These are phyloP conservation scores for Lactarius indigo DNA, from an alignment of 768 basidiomycete genomes.

Conservation along the genomic window DNA sequence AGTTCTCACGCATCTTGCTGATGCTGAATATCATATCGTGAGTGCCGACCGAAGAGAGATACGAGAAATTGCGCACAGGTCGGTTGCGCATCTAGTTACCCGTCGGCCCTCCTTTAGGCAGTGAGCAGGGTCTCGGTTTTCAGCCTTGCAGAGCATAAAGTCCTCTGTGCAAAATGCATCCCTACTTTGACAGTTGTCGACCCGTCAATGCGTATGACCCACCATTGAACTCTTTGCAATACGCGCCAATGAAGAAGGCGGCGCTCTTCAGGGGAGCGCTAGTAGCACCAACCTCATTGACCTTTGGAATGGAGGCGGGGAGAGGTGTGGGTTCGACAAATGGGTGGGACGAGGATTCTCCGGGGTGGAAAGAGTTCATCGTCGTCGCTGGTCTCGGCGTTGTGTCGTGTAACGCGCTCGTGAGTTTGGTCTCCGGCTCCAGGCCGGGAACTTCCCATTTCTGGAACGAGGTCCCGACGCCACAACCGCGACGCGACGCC, in stretches of 20 bases:
- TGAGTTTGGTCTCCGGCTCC: neutral
- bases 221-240: constrained; percentile 98
- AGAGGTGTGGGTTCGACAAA: constrained; percentile 66
- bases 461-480: neutral
- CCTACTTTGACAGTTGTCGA: neutral
- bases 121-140: constrained; percentile 84
- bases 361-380: constrained; percentile 53
- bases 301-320: constrained; percentile 65
- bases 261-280: constrained; percentile 95
- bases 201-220: constrained; percentile 30
- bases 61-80: constrained; percentile 61
- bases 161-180: constrained; percentile 54
- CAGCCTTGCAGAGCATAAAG: constrained; percentile 97
- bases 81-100: constrained; percentile 92
- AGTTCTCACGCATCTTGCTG: constrained; percentile 89
- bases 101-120: constrained; percentile 94
- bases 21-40: constrained; percentile 53
- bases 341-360: constrained; percentile 44
- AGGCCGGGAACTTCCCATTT: constrained; percentile 6
- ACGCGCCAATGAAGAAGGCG: constrained; percentile 93
- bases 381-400: constrained; percentile 29
- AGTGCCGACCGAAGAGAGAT: neutral
- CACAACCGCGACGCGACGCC: constrained; percentile 14
- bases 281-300: constrained; percentile 83
- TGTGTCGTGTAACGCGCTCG: neutral